Percentiles rank a stretch among this genome's conserved stretches.
Evolutionary conservation across 345 rosid species (phyloP).

Genomic region (Boechera stricta): DNA sequence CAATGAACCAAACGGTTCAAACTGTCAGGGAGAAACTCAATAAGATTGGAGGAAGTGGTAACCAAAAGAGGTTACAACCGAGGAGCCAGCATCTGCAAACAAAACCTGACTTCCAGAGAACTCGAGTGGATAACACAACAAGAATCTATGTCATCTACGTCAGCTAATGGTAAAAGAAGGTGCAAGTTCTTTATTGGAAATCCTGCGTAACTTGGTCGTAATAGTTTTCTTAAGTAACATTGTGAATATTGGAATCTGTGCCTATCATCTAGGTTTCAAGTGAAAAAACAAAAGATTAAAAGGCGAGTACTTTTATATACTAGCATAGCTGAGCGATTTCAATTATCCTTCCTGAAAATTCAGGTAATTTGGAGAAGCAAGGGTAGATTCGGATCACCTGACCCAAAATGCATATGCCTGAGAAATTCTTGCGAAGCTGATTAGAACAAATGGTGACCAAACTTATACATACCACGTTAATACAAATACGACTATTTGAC

Average conservation of each 20-base stretch:
- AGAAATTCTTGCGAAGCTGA: neutral
- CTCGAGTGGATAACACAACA: no score
- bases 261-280: no score
- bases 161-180: slow-evolving; percentile 6
- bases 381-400: neutral
- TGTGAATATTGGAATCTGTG: no score
- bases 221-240: neutral
- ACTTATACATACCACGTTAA: neutral
- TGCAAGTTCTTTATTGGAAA: neutral
- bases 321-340: neutral
- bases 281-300: no score
- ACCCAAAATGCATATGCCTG: neutral
- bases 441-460: neutral
- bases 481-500: neutral
- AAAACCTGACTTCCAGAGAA: no score
- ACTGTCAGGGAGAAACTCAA: slow-evolving; percentile 77
- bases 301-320: neutral
- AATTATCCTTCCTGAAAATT: neutral
- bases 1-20: slow-evolving; percentile 79
- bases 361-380: neutral
- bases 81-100: no score
- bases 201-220: neutral
- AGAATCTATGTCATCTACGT: no score
- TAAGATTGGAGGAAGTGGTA: slow-evolving; percentile 57
- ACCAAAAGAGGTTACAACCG: slow-evolving; percentile 47